Conservation (phyloP, 2,329 filamentous ascomycete genomes). For the Sarocladium oryzae region DNA sequence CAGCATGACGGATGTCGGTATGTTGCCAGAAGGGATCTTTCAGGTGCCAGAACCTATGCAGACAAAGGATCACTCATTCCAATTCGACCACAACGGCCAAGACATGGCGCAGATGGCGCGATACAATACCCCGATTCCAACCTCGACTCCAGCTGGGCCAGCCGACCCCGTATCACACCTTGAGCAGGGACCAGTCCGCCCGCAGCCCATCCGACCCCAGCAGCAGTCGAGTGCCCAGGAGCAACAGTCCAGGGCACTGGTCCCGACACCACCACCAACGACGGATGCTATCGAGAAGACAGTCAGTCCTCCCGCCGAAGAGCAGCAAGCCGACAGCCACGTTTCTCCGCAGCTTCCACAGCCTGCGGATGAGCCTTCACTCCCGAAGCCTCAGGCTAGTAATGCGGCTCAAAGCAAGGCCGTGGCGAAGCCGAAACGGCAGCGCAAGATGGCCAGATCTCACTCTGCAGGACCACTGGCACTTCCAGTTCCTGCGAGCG, state of each 20-base stretch:
- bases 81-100: conserved; percentile 28
- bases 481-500: conserved; percentile 39
- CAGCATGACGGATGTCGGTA: conserved; percentile 67
- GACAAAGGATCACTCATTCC: conserved; percentile 34
- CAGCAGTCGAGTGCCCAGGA: background rate
- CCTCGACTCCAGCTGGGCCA: conserved; percentile 12
- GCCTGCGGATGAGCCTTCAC: background rate
- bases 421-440: conserved; percentile 13
- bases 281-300: conserved; percentile 30
- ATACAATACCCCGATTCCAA: conserved; percentile 24
- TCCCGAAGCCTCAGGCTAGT: background rate
- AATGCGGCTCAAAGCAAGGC: conserved; percentile 2
- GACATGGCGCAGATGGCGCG: conserved; percentile 30
- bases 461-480: conserved; percentile 31
- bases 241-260: conserved; percentile 7
- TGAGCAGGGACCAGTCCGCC: conserved; percentile 19
- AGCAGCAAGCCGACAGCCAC: background rate
- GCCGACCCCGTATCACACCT: conserved; percentile 10
- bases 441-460: conserved; percentile 26
- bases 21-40: conserved; percentile 8
- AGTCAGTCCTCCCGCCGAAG: conserved; percentile 18
- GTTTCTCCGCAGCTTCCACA: background rate
- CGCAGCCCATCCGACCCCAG: conserved; percentile 4
- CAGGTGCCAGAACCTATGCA: conserved; percentile 2
- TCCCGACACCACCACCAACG: conserved; percentile 32